Base-by-base conservation (phyloP, 495 filamentous ascomycete species). In the Podospora didyma region DNA sequence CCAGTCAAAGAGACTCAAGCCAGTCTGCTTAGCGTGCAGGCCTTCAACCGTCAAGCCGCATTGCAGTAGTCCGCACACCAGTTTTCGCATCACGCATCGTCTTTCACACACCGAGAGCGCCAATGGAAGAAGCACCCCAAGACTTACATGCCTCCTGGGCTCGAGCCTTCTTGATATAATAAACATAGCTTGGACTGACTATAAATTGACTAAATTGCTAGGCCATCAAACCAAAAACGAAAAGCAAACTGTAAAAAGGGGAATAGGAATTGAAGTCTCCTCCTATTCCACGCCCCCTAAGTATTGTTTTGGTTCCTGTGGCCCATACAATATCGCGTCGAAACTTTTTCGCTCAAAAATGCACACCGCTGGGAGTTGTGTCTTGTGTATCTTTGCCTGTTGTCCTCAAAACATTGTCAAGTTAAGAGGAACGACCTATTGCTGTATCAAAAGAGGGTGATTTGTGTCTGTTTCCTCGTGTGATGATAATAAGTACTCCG, bases 381-480 rank as follows among this genome's bases (percentile, higher is more conserved):
- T 53, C 49, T 48, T 31, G 31, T n/a, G 34, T 49, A 31, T 26
- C 24, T 42, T 46, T 42, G 44, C 41, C 45, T 47, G 4, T 53
- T 20, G 23, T 37, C 51, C 35, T 23, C 31, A 49, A 42, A 53
- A 21, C 31, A 28, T 41, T 53, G 56, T 45, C 56, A 45, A 53
- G 50, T 49, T 34, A 49, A 50, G 28, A 35, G 39, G 53, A 51
- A 49, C 39, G 20, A 53, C 12, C 50, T 21, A 24, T 22, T 39
- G 17, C 20, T 20, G 23, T 41, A 34, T 21, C n/a, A 24, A 34
- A 46, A 50, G 17, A 49, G 54, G 37, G 26, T 17, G 37, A n/a
- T 37, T 51, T 7, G 5, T 17, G 5, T 10, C 39, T 9, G 4
- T 9, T 31, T 31, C 9, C 26, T 9, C 26, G 9, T 31, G 26